These are phyloP conservation scores for Paxillus involutus DNA, from an alignment of 768 basidiomycete genomes.

Conservation along the genomic window DNA sequence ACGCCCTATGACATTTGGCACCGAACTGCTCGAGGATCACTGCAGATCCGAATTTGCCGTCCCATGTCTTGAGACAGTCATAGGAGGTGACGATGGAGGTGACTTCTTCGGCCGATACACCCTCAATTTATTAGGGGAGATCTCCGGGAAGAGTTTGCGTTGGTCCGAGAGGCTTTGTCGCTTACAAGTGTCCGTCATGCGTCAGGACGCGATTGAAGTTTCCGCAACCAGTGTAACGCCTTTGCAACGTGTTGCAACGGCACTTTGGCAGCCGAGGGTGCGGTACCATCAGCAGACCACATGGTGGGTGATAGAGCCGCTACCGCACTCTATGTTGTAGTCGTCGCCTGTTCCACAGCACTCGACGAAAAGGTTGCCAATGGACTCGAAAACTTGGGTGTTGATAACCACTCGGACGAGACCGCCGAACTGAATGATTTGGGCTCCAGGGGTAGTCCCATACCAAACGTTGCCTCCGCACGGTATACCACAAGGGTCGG, in stretches of 20 bases:
- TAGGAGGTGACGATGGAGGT: constrained; percentile 70
- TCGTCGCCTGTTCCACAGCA: too few relatives aligned
- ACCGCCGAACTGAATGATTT: constrained; percentile 9
- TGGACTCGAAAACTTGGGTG: constrained; percentile 69
- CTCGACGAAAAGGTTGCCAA: constrained; percentile 71
- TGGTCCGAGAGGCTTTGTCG: constrained; percentile 78
- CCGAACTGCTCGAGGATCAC: constrained; percentile 76
- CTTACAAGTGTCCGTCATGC: constrained; percentile 76
- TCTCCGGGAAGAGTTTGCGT: constrained; percentile 67
- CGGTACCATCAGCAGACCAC: constrained; percentile 38
- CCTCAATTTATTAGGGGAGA: constrained; percentile 75
- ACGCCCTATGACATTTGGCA: constrained; percentile 67
- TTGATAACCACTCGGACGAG: constrained; percentile 48
- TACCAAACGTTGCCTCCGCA: constrained; percentile 92
- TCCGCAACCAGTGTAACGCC: constrained; percentile 77
- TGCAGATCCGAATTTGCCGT: constrained; percentile 73
- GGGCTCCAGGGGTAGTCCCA: constrained; percentile 14
- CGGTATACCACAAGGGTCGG: constrained; percentile 94
- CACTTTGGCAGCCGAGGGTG: constrained; percentile 54
- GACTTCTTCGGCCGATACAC: constrained; percentile 90
- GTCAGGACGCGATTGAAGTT: constrained; percentile 58
- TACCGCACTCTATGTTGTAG: constrained; percentile 78
- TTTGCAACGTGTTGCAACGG: constrained; percentile 84
- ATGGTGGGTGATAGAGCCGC: constrained; percentile 65
- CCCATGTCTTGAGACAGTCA: constrained; percentile 80